Evolutionary conservation across 192 early-diverging fungal species (phyloP).

Genomic region (Backusella australiensis): DNA sequence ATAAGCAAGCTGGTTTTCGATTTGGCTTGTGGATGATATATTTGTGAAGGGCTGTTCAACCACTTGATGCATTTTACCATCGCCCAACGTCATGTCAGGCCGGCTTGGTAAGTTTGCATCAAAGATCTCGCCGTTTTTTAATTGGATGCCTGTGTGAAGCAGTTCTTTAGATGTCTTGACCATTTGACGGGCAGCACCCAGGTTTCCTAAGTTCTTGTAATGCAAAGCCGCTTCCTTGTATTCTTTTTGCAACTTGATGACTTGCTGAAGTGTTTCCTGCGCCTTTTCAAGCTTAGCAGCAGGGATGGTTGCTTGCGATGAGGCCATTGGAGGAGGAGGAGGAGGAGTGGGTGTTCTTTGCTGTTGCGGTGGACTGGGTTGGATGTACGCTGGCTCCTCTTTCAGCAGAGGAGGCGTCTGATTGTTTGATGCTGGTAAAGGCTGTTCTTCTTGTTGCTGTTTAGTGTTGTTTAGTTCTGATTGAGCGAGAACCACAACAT

Average conservation of each 20-base stretch:
- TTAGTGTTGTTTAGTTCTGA: neutral
- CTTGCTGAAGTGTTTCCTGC: slow-evolving; percentile 16
- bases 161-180: slow-evolving; percentile 45
- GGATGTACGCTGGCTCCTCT: neutral
- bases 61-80: slow-evolving; percentile 23
- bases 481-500: neutral
- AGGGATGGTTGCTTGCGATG: neutral
- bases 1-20: slow-evolving; percentile 27
- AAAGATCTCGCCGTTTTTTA: slow-evolving; percentile 27
- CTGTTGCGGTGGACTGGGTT: neutral
- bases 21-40: slow-evolving; percentile 8
- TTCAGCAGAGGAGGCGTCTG: neutral
- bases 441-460: neutral
- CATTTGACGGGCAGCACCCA: slow-evolving; percentile 48
- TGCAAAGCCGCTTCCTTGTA: slow-evolving; percentile 60
- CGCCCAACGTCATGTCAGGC: slow-evolving; percentile 30
- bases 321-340: neutral
- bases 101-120: slow-evolving; percentile 15
- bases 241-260: slow-evolving; percentile 44
- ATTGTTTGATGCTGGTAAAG: neutral
- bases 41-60: neutral
- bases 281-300: neutral
- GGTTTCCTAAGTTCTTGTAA: slow-evolving; percentile 50
- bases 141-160: slow-evolving; percentile 36
- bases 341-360: neutral